These are phyloP conservation scores for Wickerhamomyces mucosus DNA, from an alignment of 805 yeast species.

Conservation along the genomic window DNA sequence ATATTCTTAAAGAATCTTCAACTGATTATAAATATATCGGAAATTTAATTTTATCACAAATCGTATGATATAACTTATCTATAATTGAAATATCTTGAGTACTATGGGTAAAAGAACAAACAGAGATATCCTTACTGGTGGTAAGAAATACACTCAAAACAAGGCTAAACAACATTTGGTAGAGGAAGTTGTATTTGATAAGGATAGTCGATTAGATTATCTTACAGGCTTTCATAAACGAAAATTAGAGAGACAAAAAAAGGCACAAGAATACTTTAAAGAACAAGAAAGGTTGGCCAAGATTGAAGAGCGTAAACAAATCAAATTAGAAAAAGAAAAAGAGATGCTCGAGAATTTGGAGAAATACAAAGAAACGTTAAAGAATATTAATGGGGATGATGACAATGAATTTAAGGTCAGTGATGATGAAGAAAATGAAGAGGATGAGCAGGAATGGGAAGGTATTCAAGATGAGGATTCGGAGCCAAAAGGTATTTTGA, in stretches of 20 bases:
- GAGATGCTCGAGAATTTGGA: conserved; percentile 56
- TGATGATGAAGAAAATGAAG: conserved; percentile 21
- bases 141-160: conserved; percentile 66
- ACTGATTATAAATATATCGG: no score
- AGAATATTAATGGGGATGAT: conserved; percentile 17
- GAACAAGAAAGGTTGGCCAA: conserved; percentile 69
- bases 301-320: conserved; percentile 64
- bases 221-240: conserved; percentile 95
- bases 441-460: conserved; percentile 28
- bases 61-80: no score
- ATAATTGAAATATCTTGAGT: not conserved
- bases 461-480: conserved; percentile 25
- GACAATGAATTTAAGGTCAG: conserved; percentile 12
- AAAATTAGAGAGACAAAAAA: conserved; percentile 78
- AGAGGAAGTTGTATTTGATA: conserved; percentile 79
- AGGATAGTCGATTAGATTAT: conserved; percentile 68
- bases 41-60: no score
- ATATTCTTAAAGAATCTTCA: no score
- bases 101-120: conserved; percentile 28
- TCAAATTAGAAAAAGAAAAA: conserved; percentile 59
- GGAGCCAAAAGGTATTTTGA: conserved; percentile 17
- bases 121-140: conserved; percentile 83
- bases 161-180: conserved; percentile 59
- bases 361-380: conserved; percentile 41
- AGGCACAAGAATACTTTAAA: conserved; percentile 65